phyloP scores from a whole-genome alignment of 1,284 basidiomycete genomes.

The Pascua guehoae region DNA sequence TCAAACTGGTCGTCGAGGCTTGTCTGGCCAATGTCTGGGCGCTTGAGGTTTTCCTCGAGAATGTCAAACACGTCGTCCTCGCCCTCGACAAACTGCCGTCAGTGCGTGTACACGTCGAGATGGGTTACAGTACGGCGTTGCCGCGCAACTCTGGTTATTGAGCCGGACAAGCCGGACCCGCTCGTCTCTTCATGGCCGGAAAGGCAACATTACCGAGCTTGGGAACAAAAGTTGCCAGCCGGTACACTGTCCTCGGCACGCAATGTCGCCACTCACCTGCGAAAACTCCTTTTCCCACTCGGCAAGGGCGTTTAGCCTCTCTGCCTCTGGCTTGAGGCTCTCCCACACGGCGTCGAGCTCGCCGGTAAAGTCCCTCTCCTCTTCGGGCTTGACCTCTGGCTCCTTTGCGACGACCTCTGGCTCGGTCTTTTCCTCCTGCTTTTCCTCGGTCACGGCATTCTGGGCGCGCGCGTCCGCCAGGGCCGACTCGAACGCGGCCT shows the following conservation, averaged over 20 bases:
- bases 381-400: slow-evolving; percentile 51
- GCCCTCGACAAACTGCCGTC: slow-evolving; percentile 39
- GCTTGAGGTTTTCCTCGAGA: slow-evolving; percentile 41
- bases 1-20: slow-evolving; percentile 38
- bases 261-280: slow-evolving; percentile 49
- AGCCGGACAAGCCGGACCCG: not conserved
- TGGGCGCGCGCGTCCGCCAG: slow-evolving; percentile 61
- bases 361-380: slow-evolving; percentile 40
- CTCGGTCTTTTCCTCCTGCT: slow-evolving; percentile 38
- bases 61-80: slow-evolving; percentile 46
- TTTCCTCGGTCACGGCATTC: slow-evolving; percentile 20
- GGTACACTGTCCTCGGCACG: not conserved
- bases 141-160: not conserved
- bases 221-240: not conserved
- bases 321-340: slow-evolving; percentile 49
- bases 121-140: not conserved
- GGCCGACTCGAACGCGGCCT: slow-evolving; percentile 72
- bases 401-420: slow-evolving; percentile 47
- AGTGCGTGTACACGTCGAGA: not conserved
- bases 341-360: slow-evolving; percentile 52
- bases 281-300: slow-evolving; percentile 89
- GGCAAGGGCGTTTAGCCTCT: slow-evolving; percentile 60
- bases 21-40: slow-evolving; percentile 38
- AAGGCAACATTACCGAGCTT: too few relatives aligned
- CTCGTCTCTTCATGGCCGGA: too few relatives aligned